Base-by-base conservation (phyloP, 1,139 yeast species). In the Chernovozyma sophiae-reginae region DNA sequence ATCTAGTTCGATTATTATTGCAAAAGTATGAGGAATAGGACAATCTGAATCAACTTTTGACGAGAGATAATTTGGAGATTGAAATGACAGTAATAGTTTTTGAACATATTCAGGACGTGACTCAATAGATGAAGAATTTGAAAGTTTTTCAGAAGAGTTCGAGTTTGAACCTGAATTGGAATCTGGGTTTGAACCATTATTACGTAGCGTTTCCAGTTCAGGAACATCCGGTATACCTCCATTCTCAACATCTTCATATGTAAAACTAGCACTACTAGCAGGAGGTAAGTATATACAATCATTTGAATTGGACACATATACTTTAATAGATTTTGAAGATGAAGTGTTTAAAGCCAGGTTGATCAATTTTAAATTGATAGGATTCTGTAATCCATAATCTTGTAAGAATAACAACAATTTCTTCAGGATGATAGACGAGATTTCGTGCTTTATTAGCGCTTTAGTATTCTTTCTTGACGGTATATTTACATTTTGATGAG, bases 1-100 rank as follows among this genome's bases (percentile, higher is more conserved):
- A 17, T 54, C 50, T 17, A 70, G 53, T 42, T 69, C 75, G 2
- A 70, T 50, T 8, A 69, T 60, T 4, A 69, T 67, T 0, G 71
- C 76, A 53, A 70, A 68, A 1, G 72, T 66, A 48, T 68, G 74
- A 4, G 75, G 75, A 14, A 70, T 68, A 3, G 72, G 72, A 4
- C 58, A 51, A 16, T 65, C 66, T 3, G 67, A 52, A 43, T 70
- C 75, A 18, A 70, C 63, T 34, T 63, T 63, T 12, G 72, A 55
- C 37, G 65, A 55, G 35, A 70, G 53, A 41, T 66, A 69, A 44
- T 65, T 67, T 3, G 74, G 73, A 5, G 69, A 60, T 15, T 42
- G 48, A 49, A 65, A 59, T 5, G 47, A 33, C n/a, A 37, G 32
- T 41, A 53, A 43, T 32, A 37, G 32, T n/a, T 25, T 24, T 19